Conservation (phyloP, 192 early-diverging fungal species). For the Coemansia erecta region DNA sequence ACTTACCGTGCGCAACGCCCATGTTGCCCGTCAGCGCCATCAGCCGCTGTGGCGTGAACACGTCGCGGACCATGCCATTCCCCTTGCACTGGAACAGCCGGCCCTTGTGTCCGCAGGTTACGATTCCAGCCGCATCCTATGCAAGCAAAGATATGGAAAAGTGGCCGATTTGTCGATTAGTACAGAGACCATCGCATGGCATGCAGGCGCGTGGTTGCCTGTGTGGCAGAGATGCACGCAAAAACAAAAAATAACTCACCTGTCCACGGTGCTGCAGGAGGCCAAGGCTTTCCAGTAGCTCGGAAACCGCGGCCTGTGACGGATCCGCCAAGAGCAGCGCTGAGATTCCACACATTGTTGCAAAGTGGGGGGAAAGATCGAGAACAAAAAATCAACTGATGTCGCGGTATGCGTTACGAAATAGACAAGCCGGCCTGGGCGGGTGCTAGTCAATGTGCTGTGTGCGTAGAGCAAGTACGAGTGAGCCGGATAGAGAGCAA, state of each 20-base stretch:
- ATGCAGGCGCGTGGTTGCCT: background rate
- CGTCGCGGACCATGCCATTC: constrained; percentile 99
- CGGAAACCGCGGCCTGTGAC: constrained; percentile 68
- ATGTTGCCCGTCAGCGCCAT: constrained; percentile 78
- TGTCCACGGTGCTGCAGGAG: constrained; percentile 98
- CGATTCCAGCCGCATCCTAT: constrained; percentile 98
- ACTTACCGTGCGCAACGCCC: constrained; percentile 95
- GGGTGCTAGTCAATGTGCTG: no score
- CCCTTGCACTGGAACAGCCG: constrained; percentile 98
- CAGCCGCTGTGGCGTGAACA: constrained; percentile 82
- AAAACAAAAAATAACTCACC: constrained; percentile 54
- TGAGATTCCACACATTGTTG: constrained; percentile 85
- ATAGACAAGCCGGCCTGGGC: no score
- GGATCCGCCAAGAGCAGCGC: constrained; percentile 81
- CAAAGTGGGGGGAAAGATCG: background rate
- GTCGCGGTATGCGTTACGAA: background rate
- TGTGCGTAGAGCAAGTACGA: no score
- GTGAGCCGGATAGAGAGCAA: background rate
- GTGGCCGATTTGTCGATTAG: background rate
- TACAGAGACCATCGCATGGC: no score
- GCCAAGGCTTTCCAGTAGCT: constrained; percentile 92
- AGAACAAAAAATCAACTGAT: background rate
- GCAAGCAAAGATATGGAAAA: background rate
- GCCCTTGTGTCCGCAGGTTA: constrained; percentile 95
- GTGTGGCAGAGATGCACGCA: background rate